Base-by-base conservation (phyloP, 164 flowering plant species). In the Nelumbo lutea region DNA sequence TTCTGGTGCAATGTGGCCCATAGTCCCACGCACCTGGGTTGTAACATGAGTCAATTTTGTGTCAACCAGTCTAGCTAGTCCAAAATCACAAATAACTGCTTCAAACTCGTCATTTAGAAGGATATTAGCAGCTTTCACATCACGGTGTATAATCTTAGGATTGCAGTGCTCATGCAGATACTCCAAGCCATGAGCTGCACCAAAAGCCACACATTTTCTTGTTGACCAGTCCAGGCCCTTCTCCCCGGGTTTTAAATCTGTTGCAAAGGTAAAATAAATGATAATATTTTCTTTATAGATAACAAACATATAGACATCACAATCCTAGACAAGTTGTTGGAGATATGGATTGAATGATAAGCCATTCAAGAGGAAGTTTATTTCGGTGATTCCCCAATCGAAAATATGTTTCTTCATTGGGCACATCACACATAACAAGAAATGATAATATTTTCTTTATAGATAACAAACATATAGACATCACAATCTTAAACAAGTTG, bases 1-100 rank as follows among this genome's bases (percentile, higher is more conserved):
- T 64, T 85, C 89, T 0, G 89, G 87, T 7, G 88, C 86, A 63
- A 84, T 86, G 66, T 86, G 90, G 13, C 90, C 90, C 73, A 83
- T 80, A 6, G 88, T 86, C 51, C 90, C 90, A 65, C 90, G 83
- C 46, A 85, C 83, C 41, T 82, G 84, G 42, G 90, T 86, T 53
- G 88, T 85, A 27, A 86, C 84, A 77, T 86, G 88, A 53, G 88
- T 79, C 53, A 72, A 43, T 66, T 70, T 76, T 43, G 80, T 69
- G 62, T 81, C 84, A 41, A 81, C 72, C 46, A 86, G 79, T 77
- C 84, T 83, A 55, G 86, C 90, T 47, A 86, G 65, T 42, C 90
- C 90, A 70, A 86, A 86, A 75, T 84, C 88, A 57, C 87, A 87
- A 68, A 86, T 82, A 53, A 86, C 88, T 15, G 87, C 82, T 75